Conservation (phyloP, 768 basidiomycete species). For the Macrocybe gigantea region DNA sequence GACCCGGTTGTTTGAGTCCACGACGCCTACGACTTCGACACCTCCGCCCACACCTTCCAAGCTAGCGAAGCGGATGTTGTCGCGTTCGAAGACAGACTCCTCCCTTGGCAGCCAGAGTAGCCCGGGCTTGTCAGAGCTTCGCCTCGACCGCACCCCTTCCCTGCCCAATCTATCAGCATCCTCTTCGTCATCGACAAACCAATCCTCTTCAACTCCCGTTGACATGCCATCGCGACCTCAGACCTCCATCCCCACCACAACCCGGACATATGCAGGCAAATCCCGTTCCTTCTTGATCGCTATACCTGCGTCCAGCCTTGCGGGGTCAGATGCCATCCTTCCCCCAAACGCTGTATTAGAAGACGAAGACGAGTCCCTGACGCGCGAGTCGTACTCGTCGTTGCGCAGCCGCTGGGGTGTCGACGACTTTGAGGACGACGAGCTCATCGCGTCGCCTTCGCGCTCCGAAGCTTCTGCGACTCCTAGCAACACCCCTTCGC, state of each 20-base stretch:
- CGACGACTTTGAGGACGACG: constrained; percentile 73
- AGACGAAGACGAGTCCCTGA: constrained; percentile 43
- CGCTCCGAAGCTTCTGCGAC: constrained; percentile 25
- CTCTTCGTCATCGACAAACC: constrained; percentile 14
- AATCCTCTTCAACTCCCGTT: too few relatives aligned
- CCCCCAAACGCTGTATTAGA: constrained; percentile 17
- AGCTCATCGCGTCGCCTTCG: constrained; percentile 31
- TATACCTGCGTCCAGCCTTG: constrained; percentile 34
- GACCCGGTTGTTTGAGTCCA: constrained; percentile 38
- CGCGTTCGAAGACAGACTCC: constrained; percentile 60
- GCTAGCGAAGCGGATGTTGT: constrained; percentile 68
- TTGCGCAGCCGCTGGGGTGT: constrained; percentile 78
- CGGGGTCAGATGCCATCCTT: constrained; percentile 8
- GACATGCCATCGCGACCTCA: constrained; percentile 2
- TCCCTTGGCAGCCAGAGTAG: constrained; percentile 29
- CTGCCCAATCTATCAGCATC: constrained; percentile 26
- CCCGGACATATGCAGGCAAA: constrained; percentile 68
- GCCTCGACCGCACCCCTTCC: constrained; percentile 29
- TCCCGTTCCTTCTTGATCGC: constrained; percentile 78
- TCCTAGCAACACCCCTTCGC: constrained; percentile 31
- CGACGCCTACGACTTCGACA: constrained; percentile 16
- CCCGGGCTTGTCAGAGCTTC: not conserved
- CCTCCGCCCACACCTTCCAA: constrained; percentile 30
- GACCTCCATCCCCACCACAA: constrained; percentile 24
- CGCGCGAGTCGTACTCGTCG: constrained; percentile 71